Base-by-base conservation (phyloP, 2,329 filamentous ascomycete species). In the Fusarium guadeloupense region DNA sequence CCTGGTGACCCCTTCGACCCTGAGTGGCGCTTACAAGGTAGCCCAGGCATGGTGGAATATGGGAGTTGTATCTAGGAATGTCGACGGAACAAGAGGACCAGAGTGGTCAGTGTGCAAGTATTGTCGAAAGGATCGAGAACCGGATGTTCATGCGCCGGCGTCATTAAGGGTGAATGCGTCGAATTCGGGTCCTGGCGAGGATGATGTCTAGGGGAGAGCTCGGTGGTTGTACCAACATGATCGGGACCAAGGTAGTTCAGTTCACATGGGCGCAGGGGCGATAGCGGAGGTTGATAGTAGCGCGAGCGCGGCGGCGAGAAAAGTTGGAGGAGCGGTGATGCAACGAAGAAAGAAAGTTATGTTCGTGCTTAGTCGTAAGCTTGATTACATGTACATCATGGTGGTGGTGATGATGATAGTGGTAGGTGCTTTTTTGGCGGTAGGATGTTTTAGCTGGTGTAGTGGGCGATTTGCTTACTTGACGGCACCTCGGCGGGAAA, bases 41-140 rank as follows among this genome's bases (percentile, higher is more conserved):
- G 77, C 61, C 83, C 80, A 71, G 83, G 83, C 83, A 86, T 85
- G 64, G 73, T 82, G 76, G 23, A 30, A 26, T 57, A 16, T 51
- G 19, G 28, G 43, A 31, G 26, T 45, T 40, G 54, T 48, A 39
- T 31, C 23, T 52, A 16, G 38, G 33, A 37, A 46, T 45, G 46
- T 16, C 26, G 44, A 38, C 21, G 41, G 20, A n/a, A 14, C 47
- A 42, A 28, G 41, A 35, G 28, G 43, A 48, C 39, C 45, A 23
- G 30, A 34, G 33, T 39, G 40, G 43, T 55, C 48, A 41, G 42
- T 54, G 40, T 54, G 46, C 45, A 51, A 26, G 42, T 33, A 33
- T 49, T 45, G 43, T 57, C 28, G 47, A 55, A 43, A 41, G 34
- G 37, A 42, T 62, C 39, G 48, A 52, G 40, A 30, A 38, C 30